A percentile compares a stretch with the other conserved stretches of the same genome.
These are phyloP conservation scores for Quercus cerris DNA, from an alignment of 306 rosid genomes.

Conservation along the genomic window DNA sequence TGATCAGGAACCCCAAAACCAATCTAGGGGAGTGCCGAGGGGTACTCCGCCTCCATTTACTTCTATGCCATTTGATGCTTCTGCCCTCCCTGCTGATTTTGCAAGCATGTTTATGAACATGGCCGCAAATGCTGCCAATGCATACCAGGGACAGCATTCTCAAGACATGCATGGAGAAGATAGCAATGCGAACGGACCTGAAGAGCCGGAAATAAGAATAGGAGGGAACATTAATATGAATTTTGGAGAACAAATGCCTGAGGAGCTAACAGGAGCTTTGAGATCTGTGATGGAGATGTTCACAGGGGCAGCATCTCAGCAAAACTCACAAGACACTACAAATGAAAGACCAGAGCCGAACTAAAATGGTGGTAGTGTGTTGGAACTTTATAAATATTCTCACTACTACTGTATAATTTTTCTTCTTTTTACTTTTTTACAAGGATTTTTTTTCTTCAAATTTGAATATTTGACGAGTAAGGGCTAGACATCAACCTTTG, in stretches of 20 bases:
- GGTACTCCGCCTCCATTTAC: slow-evolving; percentile 45
- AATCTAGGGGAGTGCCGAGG: slow-evolving; percentile 46
- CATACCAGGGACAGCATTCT: slow-evolving; percentile 44
- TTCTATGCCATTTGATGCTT: slow-evolving; percentile 50
- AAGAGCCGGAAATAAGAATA: slow-evolving; percentile 43
- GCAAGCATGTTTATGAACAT: slow-evolving; percentile 70
- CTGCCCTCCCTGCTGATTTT: slow-evolving; percentile 33
- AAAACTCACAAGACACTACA: slow-evolving; percentile 43
- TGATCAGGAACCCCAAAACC: slow-evolving; percentile 44
- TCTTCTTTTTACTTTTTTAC: neutral
- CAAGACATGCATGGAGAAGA: slow-evolving; percentile 39
- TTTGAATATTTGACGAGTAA: neutral
- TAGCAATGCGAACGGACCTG: slow-evolving; percentile 19
- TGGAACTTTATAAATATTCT: slow-evolving; percentile 2
- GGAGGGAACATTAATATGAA: slow-evolving; percentile 53
- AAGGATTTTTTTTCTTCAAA: neutral
- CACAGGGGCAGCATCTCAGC: slow-evolving; percentile 40
- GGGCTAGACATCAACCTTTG: neutral
- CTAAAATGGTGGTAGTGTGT: slow-evolving; percentile 23
- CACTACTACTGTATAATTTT: neutral
- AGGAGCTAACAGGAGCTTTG: slow-evolving; percentile 56
- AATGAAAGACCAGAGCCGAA: slow-evolving; percentile 55
- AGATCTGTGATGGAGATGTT: slow-evolving; percentile 73
- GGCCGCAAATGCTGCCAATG: slow-evolving; percentile 37
- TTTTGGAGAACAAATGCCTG: slow-evolving; percentile 62